phyloP scores from a whole-genome alignment of 2,329 filamentous ascomycete genomes.

The Aspergillus proliferans region DNA sequence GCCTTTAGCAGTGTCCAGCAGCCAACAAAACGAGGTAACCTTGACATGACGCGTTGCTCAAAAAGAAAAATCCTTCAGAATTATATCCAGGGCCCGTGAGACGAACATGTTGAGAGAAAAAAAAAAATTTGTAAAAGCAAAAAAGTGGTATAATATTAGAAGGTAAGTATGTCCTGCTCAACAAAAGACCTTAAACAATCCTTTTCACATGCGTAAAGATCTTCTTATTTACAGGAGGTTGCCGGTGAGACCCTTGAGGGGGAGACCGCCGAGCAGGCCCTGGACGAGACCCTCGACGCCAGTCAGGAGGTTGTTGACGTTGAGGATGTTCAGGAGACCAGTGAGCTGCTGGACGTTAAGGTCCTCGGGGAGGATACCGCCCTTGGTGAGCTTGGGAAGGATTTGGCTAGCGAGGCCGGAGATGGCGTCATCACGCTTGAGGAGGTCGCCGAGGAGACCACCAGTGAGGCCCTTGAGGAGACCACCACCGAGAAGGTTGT shows the following conservation, averaged over 20 bases:
- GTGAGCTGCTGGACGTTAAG: neutral
- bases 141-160: too few relatives aligned
- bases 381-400: neutral
- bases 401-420: constrained; percentile 9
- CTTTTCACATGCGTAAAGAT: neutral
- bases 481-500: neutral
- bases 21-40: too few relatives aligned
- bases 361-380: neutral
- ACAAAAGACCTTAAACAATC: too few relatives aligned
- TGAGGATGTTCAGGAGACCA: neutral
- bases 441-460: constrained; percentile 7
- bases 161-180: too few relatives aligned
- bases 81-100: too few relatives aligned
- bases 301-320: constrained; percentile 2
- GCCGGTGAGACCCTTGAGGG: constrained; percentile 4
- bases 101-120: too few relatives aligned
- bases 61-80: too few relatives aligned
- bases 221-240: neutral
- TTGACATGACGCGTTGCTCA: too few relatives aligned
- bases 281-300: constrained; percentile 10
- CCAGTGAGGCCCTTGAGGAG: constrained; percentile 7
- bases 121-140: too few relatives aligned
- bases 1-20: too few relatives aligned
- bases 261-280: neutral
- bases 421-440: constrained; percentile 6